A percentile compares a stretch with the other conserved stretches of the same genome.
phyloP scores from a whole-genome alignment of 257 asterid genomes.

The Striga asiatica region DNA sequence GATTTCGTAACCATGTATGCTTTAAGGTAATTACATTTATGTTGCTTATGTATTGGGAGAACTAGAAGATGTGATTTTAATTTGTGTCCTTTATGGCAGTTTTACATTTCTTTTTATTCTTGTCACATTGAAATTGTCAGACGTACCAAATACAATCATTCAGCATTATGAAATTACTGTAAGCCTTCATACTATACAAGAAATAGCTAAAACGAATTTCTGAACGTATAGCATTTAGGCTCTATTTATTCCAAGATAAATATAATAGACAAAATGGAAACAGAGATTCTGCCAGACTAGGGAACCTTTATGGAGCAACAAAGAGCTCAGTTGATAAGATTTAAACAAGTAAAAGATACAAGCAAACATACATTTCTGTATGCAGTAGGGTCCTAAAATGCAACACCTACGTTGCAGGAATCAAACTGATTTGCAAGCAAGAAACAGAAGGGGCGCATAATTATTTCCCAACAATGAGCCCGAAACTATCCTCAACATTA shows the following conservation, averaged over 20 bases:
- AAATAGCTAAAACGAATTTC: too few species aligned
- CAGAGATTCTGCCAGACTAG: neutral
- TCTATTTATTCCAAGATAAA: neutral
- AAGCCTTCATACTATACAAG: neutral
- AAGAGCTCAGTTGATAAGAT: neutral
- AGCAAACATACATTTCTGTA: neutral
- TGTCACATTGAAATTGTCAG: neutral
- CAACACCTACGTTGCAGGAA: neutral
- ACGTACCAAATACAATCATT: neutral
- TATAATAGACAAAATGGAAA: neutral
- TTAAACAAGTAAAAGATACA: neutral
- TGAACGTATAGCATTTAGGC: neutral
- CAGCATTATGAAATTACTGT: neutral
- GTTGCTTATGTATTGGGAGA: neutral
- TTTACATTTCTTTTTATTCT: neutral
- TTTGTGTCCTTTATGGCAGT: neutral
- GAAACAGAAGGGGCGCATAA: neutral
- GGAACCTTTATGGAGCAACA: neutral
- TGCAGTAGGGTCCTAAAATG: neutral
- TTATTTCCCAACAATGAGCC: neutral
- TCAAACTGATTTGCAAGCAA: neutral
- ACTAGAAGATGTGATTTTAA: neutral
- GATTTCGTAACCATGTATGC: slow-evolving; percentile 41
- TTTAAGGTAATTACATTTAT: slow-evolving; percentile 41
- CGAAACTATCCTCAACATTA: too few species aligned